These are phyloP conservation scores for Amorphotheca resinae DNA, from an alignment of 495 filamentous ascomycete genomes.

Conservation along the genomic window DNA sequence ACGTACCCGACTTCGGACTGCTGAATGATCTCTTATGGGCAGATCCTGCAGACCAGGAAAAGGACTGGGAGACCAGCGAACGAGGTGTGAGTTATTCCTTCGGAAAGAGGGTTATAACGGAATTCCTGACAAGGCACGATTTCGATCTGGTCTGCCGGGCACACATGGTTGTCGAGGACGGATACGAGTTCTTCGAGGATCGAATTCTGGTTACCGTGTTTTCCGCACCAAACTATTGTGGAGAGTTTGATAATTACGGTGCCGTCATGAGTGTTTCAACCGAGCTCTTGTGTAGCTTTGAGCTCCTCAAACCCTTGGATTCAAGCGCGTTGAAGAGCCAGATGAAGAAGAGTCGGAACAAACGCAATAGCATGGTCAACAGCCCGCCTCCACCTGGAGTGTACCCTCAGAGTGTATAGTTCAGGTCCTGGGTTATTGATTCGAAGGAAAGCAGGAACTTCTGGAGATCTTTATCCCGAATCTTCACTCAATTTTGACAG, in stretches of 20 bases:
- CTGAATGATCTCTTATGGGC: constrained; percentile 97
- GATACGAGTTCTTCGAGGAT: constrained; percentile 98
- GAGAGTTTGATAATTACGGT: constrained; percentile 99
- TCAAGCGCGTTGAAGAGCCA: constrained; percentile 96
- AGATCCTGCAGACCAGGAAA: constrained; percentile 94
- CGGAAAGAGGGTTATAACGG: constrained; percentile 95
- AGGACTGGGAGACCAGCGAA: constrained; percentile 97
- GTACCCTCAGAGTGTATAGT: constrained; percentile 41
- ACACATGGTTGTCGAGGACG: constrained; percentile 99
- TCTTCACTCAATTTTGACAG: background rate
- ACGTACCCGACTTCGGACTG: constrained; percentile 94
- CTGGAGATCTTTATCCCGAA: too few relatives aligned
- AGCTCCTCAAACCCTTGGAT: constrained; percentile 90
- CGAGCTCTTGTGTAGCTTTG: constrained; percentile 93
- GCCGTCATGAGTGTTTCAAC: constrained; percentile 95
- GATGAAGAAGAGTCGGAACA: constrained; percentile 95
- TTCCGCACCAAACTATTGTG: constrained; percentile 96
- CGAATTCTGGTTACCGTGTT: constrained; percentile 94
- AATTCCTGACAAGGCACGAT: constrained; percentile 88
- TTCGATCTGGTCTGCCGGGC: constrained; percentile 96
- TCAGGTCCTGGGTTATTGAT: background rate
- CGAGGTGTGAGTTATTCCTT: constrained; percentile 98
- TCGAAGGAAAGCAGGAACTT: too few relatives aligned
- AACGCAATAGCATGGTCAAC: constrained; percentile 79
- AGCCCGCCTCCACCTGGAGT: constrained; percentile 61